Evolutionary conservation across 768 basidiomycete species (phyloP).

Genomic region (Lentinula guzmanii): DNA sequence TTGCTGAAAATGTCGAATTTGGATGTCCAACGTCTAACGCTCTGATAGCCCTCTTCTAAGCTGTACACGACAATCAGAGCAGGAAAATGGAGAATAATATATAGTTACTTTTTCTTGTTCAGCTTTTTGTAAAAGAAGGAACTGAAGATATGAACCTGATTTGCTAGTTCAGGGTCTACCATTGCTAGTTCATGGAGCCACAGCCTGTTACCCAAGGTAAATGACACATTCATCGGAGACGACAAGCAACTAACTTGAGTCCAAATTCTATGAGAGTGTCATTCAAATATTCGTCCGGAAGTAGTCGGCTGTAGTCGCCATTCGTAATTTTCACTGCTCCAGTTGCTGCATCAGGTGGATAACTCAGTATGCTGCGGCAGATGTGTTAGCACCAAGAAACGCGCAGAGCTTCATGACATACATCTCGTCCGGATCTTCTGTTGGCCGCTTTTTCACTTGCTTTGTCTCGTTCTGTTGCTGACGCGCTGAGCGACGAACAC

Average conservation of each 20-base stretch:
- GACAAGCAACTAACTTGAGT: slow-evolving; percentile 59
- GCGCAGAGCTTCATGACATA: slow-evolving; percentile 22
- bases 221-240: neutral
- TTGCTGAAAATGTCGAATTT: slow-evolving; percentile 86
- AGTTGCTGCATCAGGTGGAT: slow-evolving; percentile 53
- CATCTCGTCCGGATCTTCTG: slow-evolving; percentile 59
- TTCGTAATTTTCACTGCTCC: slow-evolving; percentile 80
- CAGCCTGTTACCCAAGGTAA: slow-evolving; percentile 39
- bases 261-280: slow-evolving; percentile 97
- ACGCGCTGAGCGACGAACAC: slow-evolving; percentile 28
- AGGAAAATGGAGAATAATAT: slow-evolving; percentile 4
- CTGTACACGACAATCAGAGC: slow-evolving; percentile 17
- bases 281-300: slow-evolving; percentile 84
- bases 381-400: neutral
- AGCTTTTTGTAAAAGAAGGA: slow-evolving; percentile 98
- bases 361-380: slow-evolving; percentile 59
- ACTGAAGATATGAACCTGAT: slow-evolving; percentile 85
- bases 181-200: slow-evolving; percentile 60
- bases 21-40: slow-evolving; percentile 91
- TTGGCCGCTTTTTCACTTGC: slow-evolving; percentile 14
- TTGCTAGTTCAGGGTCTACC: slow-evolving; percentile 53
- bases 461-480: slow-evolving; percentile 21
- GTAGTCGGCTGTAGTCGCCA: slow-evolving; percentile 68
- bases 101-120: slow-evolving; percentile 56
- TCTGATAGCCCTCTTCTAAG: slow-evolving; percentile 64